Conservation (phyloP, 129 eudicot genomes). For the Centrapalus pauciflorus region DNA sequence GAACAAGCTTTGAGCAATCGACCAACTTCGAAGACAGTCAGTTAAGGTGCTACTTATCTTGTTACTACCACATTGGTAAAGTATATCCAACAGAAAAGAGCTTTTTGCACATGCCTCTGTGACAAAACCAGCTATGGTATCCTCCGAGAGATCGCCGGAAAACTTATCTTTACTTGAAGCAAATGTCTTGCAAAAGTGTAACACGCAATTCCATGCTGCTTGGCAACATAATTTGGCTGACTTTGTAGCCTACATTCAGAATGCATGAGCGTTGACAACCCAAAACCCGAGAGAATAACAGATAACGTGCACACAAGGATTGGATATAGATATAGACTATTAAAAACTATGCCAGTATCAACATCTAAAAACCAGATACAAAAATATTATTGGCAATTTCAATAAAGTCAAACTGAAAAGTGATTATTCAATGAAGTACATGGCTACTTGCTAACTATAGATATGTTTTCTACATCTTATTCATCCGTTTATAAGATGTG, state of each 20-base stretch:
- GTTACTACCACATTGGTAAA: slow-evolving; percentile 40
- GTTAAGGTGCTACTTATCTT: slow-evolving; percentile 34
- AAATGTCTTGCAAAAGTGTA: slow-evolving; percentile 37
- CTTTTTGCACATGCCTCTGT: slow-evolving; percentile 53
- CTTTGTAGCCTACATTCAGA: slow-evolving; percentile 56
- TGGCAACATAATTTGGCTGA: slow-evolving; percentile 57
- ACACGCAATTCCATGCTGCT: slow-evolving; percentile 70
- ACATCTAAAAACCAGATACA: slow-evolving; percentile 3
- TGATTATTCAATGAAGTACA: not conserved
- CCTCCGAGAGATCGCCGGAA: slow-evolving; percentile 41
- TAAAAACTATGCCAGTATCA: not conserved
- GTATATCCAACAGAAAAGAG: slow-evolving; percentile 65
- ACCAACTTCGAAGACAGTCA: slow-evolving; percentile 66
- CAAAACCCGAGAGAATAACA: not conserved
- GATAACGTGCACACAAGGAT: not conserved
- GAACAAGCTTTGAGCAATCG: slow-evolving; percentile 50
- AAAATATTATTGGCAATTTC: not conserved
- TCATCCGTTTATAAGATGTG: not conserved
- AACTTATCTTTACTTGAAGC: slow-evolving; percentile 31
- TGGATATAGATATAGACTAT: not conserved
- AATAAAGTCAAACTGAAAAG: not conserved
- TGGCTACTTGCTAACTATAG: not conserved
- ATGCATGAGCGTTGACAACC: slow-evolving; percentile 10
- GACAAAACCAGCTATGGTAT: slow-evolving; percentile 41
- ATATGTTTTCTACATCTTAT: not conserved